Percentiles rank a stretch among this genome's conserved stretches.
Conservation (phyloP, 2,329 filamentous ascomycete species). For the Domatiomyces catenatus region DNA sequence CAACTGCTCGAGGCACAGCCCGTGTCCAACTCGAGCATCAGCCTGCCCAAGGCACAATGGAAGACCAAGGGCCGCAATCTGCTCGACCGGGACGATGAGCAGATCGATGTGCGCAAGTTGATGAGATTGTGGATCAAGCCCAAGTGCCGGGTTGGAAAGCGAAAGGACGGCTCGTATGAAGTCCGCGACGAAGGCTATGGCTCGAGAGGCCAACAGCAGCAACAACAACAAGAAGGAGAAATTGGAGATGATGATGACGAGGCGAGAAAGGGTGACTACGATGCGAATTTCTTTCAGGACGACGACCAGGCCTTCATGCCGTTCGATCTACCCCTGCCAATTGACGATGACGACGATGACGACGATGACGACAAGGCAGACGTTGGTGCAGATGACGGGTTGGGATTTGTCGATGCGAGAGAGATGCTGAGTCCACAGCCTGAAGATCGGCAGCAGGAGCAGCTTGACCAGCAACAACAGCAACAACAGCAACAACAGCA, state of each 20-base stretch:
- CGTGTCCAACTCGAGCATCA: conserved; percentile 64
- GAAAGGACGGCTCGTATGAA: conserved; percentile 43
- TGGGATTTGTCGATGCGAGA: conserved; percentile 32
- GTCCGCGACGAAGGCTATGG: conserved; percentile 95
- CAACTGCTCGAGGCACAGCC: conserved; percentile 72
- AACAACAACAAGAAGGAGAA: conserved; percentile 2
- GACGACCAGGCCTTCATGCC: conserved; percentile 40
- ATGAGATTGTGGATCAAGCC: conserved; percentile 88
- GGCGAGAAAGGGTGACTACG: conserved; percentile 58
- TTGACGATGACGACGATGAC: conserved; percentile 28
- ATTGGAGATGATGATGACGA: conserved; percentile 39
- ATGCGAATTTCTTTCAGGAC: conserved; percentile 85
- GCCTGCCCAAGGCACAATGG: conserved; percentile 84
- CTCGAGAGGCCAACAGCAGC: conserved; percentile 52
- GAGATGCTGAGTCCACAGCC: conserved; percentile 32
- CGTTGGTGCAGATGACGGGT: conserved; percentile 8
- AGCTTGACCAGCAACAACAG: conserved; percentile 6
- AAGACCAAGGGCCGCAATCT: conserved; percentile 85
- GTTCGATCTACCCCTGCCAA: conserved; percentile 30
- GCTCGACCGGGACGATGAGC: conserved; percentile 79
- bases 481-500: background rate
- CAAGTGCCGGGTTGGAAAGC: conserved; percentile 64
- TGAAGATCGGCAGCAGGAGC: conserved; percentile 8
- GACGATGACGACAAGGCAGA: conserved; percentile 21
- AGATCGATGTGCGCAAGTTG: conserved; percentile 88